These are phyloP conservation scores for Dunaliella sp. DNA, from an alignment of 139 green algal genomes.

Conservation along the genomic window DNA sequence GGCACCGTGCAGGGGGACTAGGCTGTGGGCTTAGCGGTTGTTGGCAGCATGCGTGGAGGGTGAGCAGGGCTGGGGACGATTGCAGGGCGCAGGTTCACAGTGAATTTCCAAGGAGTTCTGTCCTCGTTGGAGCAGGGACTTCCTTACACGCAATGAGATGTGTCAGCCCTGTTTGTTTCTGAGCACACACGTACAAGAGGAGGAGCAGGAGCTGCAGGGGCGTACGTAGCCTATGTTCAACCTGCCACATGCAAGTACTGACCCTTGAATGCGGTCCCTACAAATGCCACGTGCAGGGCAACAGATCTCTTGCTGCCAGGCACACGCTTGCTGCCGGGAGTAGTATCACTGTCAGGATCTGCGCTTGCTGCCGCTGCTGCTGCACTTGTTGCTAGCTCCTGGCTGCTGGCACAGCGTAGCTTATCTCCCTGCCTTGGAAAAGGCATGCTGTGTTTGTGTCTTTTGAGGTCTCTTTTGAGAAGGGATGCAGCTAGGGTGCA, in stretches of 20 bases:
- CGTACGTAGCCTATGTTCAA: neutral
- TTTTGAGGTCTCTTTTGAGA: neutral
- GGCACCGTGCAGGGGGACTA: neutral
- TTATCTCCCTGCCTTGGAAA: too few species aligned
- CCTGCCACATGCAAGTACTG: neutral
- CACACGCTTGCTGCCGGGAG: neutral
- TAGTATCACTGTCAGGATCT: neutral
- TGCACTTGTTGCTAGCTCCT: too few species aligned
- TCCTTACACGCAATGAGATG: neutral
- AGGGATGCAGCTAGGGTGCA: too few species aligned
- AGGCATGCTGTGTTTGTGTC: too few species aligned
- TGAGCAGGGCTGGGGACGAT: neutral
- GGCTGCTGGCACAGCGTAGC: too few species aligned
- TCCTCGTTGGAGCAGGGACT: neutral
- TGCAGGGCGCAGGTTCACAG: neutral
- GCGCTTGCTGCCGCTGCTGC: too few species aligned
- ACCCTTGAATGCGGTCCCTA: constrained; percentile 32
- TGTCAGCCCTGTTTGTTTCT: too few species aligned
- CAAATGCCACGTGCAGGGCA: constrained; percentile 28
- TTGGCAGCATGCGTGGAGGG: neutral
- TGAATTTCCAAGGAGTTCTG: neutral
- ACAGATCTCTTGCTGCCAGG: constrained; percentile 17
- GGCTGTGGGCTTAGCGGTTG: neutral
- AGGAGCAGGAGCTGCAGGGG: neutral
- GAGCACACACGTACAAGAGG: neutral